phyloP scores from a whole-genome alignment of 1,284 basidiomycete species.

The Ganoderma boninense region DNA sequence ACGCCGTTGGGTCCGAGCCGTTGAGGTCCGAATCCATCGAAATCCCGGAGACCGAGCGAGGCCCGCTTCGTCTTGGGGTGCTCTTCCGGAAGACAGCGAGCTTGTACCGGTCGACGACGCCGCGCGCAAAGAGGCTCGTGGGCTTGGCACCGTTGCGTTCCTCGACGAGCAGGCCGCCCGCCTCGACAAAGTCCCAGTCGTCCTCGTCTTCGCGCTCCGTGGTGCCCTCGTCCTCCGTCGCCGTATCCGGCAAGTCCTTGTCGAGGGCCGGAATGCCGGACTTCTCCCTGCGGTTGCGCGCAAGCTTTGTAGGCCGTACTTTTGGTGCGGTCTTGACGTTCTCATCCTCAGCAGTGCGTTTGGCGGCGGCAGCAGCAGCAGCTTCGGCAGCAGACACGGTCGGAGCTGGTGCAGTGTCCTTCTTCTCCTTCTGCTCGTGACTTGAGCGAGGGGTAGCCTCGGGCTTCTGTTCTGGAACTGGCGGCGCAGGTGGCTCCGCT shows the following conservation, averaged over 20 bases:
- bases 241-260: constrained; percentile 64
- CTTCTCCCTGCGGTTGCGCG: constrained; percentile 67
- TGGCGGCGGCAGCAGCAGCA: constrained; percentile 26
- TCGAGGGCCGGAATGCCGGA: constrained; percentile 82
- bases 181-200: constrained; percentile 89
- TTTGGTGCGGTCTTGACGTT: constrained; percentile 42
- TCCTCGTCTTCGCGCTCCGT: constrained; percentile 74
- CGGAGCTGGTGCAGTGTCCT: not conserved
- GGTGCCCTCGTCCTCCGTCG: constrained; percentile 60
- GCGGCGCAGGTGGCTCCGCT: constrained; percentile 6
- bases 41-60: constrained; percentile 61
- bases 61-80: constrained; percentile 57
- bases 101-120: constrained; percentile 83
- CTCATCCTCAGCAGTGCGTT: constrained; percentile 29
- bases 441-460: constrained; percentile 23
- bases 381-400: constrained; percentile 26
- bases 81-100: constrained; percentile 86
- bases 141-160: constrained; percentile 81
- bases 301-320: constrained; percentile 37
- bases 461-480: constrained; percentile 29
- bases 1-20: constrained; percentile 42
- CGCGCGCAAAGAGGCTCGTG: constrained; percentile 82
- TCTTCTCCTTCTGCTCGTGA: constrained; percentile 19
- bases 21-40: constrained; percentile 60
- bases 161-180: constrained; percentile 66